phyloP scores from a whole-genome alignment of 768 basidiomycete genomes.

The Boletus vinaceobasis region DNA sequence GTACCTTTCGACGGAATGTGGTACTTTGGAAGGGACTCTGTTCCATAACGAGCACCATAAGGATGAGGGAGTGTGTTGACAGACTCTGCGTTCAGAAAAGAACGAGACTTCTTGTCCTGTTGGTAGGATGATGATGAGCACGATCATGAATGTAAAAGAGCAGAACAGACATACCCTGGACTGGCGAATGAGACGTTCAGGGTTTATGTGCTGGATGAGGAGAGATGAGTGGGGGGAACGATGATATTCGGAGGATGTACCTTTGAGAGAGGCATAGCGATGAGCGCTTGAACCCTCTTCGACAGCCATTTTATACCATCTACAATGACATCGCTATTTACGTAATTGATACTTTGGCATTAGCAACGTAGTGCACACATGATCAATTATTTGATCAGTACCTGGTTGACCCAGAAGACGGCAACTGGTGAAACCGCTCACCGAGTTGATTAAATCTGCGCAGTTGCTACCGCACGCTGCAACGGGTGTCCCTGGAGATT shows the following conservation, averaged over 20 bases:
- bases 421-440: too few relatives aligned
- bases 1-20: slow-evolving; percentile 60
- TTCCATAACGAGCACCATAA: slow-evolving; percentile 64
- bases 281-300: background rate
- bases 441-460: background rate
- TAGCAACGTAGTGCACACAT: too few relatives aligned
- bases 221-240: background rate
- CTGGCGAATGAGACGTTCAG: slow-evolving; percentile 60
- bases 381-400: too few relatives aligned
- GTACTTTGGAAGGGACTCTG: slow-evolving; percentile 70
- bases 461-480: background rate
- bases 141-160: background rate
- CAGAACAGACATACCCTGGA: slow-evolving; percentile 41
- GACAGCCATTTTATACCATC: background rate
- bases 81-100: slow-evolving; percentile 34
- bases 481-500: background rate
- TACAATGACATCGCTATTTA: background rate
- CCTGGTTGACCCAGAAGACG: too few relatives aligned
- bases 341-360: background rate
- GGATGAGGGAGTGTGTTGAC: slow-evolving; percentile 37
- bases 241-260: slow-evolving; percentile 25
- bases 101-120: slow-evolving; percentile 46
- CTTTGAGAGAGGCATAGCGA: slow-evolving; percentile 59
- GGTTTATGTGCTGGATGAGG: slow-evolving; percentile 55
- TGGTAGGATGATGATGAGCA: background rate